Percentiles rank a stretch among this genome's conserved stretches.
Evolutionary conservation across 495 filamentous ascomycete species (phyloP).

Genomic region (Penicillium riverlandense): DNA sequence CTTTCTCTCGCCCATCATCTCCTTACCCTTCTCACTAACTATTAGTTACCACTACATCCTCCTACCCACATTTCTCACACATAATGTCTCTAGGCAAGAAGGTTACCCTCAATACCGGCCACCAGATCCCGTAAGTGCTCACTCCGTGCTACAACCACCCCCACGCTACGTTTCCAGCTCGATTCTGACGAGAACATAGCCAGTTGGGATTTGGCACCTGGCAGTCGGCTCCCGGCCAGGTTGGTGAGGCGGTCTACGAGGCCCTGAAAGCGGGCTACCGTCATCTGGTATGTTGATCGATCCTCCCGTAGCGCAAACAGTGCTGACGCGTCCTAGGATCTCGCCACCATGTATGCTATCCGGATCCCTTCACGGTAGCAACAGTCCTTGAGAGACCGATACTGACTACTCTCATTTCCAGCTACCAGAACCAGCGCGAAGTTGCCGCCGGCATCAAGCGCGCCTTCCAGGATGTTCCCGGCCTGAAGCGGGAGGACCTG

Average conservation of each 20-base stretch:
- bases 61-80: not conserved
- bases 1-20: not conserved
- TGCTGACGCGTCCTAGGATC: conserved; percentile 26
- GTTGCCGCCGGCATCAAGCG: conserved; percentile 39
- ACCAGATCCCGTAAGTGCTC: conserved; percentile 34
- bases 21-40: not conserved
- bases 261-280: conserved; percentile 50
- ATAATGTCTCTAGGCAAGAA: conserved; percentile 44
- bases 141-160: no score
- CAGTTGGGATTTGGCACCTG: conserved; percentile 50
- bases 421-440: conserved; percentile 45
- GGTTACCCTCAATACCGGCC: conserved; percentile 36
- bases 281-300: conserved; percentile 35
- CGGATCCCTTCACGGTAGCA: not conserved
- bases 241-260: conserved; percentile 45
- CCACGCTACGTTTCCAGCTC: no score
- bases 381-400: not conserved
- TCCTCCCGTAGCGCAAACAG: not conserved
- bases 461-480: conserved; percentile 38
- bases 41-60: not conserved
- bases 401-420: conserved; percentile 39
- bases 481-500: conserved; percentile 43
- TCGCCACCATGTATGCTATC: conserved; percentile 35
- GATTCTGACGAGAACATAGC: conserved; percentile 7
- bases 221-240: conserved; percentile 47